These are phyloP conservation scores for Cucurbita maxima DNA, from an alignment of 306 rosid species.

Conservation along the genomic window DNA sequence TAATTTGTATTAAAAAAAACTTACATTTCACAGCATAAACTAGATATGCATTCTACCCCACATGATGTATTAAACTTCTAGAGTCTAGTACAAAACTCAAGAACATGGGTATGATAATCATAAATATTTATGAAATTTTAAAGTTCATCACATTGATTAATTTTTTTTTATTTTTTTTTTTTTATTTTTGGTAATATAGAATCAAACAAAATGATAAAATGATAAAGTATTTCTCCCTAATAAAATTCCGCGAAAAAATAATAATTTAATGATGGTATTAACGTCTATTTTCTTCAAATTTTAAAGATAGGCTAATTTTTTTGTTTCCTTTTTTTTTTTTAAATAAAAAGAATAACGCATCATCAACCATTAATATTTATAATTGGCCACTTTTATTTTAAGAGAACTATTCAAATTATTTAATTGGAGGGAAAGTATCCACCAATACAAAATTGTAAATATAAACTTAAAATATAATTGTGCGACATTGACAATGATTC, in stretches of 20 bases:
- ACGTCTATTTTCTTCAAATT: background rate
- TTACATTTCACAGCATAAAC: background rate
- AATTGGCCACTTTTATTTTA: background rate
- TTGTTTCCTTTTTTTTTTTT: background rate
- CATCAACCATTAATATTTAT: too few relatives aligned
- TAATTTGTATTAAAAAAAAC: too few relatives aligned
- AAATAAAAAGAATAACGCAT: background rate
- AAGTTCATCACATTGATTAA: background rate
- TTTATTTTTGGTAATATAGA: too few relatives aligned
- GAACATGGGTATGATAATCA: too few relatives aligned
- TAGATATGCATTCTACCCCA: background rate
- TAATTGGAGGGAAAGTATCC: background rate
- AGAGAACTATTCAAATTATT: background rate
- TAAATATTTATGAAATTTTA: background rate
- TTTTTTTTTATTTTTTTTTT: background rate
- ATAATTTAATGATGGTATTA: background rate
- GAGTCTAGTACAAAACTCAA: background rate
- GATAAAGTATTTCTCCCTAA: too few relatives aligned
- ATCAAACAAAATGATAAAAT: too few relatives aligned
- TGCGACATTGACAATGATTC: background rate
- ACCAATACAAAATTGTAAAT: background rate
- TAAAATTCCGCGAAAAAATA: background rate
- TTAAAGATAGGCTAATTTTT: background rate
- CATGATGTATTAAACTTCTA: background rate
- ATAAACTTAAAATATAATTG: background rate